Percentiles rank a stretch among this genome's conserved stretches.
Evolutionary conservation across 1,284 basidiomycete species (phyloP).

Genomic region (Stereum hirsutum): DNA sequence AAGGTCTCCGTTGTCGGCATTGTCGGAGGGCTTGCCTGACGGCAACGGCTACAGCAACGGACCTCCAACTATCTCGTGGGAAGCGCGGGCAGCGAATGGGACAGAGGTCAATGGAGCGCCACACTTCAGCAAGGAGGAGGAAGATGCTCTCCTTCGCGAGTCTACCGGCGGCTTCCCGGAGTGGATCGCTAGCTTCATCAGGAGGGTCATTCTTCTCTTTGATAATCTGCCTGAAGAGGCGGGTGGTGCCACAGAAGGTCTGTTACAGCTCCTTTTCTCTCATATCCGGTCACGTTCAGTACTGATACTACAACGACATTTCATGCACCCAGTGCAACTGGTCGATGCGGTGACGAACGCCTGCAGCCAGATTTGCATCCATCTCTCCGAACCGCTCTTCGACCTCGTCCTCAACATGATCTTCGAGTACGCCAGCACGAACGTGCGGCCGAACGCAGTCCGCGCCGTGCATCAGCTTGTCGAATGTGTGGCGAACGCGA

Average conservation of each 20-base stretch:
- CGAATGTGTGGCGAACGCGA: conserved; percentile 77
- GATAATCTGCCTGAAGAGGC: conserved; percentile 86
- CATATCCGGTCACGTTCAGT: background rate
- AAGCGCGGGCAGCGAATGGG: conserved; percentile 16
- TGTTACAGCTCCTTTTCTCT: conserved; percentile 1
- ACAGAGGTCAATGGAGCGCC: conserved; percentile 23
- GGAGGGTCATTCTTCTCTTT: conserved; percentile 74
- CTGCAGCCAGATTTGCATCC: conserved; percentile 73
- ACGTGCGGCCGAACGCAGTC: conserved; percentile 78
- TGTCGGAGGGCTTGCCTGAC: conserved; percentile 3
- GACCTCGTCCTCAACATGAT: conserved; percentile 80
- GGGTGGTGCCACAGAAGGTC: conserved; percentile 53
- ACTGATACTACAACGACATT: background rate
- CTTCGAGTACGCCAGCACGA: conserved; percentile 68
- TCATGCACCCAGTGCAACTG: conserved; percentile 39
- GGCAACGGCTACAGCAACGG: conserved; percentile 4
- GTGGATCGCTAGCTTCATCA: conserved; percentile 82
- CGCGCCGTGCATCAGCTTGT: conserved; percentile 83
- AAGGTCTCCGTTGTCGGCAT: conserved; percentile 5
- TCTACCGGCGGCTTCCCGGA: conserved; percentile 60
- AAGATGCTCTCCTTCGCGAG: conserved; percentile 53
- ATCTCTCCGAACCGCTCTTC: conserved; percentile 76
- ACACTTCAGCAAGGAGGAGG: conserved; percentile 40
- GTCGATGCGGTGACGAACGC: conserved; percentile 62
- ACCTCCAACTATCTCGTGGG: conserved; percentile 1